Percentiles rank a stretch among this genome's conserved stretches.
phyloP scores from a whole-genome alignment of 2,329 filamentous ascomycete genomes.

The Thermothelomyces thermophilus region DNA sequence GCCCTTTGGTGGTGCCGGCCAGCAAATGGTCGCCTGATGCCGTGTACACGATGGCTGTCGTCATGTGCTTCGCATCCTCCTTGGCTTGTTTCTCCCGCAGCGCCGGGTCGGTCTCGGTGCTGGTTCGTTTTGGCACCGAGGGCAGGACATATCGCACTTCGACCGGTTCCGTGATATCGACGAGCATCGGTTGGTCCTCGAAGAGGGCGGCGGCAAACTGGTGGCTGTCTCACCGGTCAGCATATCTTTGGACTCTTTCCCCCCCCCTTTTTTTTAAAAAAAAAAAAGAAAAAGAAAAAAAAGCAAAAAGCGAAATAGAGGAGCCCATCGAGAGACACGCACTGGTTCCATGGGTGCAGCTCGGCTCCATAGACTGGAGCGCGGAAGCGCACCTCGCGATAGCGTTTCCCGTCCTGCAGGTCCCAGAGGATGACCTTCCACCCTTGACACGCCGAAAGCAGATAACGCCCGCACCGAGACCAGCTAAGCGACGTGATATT shows the following conservation, averaged over 20 bases:
- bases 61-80: slow-evolving; percentile 90
- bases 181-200: slow-evolving; percentile 84
- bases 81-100: slow-evolving; percentile 77
- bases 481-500: slow-evolving; percentile 94
- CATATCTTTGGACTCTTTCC: slow-evolving; percentile 23
- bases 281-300: no score
- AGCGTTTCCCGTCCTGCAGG: slow-evolving; percentile 59
- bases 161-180: slow-evolving; percentile 66
- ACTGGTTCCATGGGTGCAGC: slow-evolving; percentile 87
- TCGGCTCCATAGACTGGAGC: slow-evolving; percentile 95
- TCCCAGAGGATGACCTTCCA: slow-evolving; percentile 98
- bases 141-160: slow-evolving; percentile 72
- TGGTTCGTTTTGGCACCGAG: slow-evolving; percentile 70
- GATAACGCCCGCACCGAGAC: slow-evolving; percentile 84
- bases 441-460: slow-evolving; percentile 88
- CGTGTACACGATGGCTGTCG: slow-evolving; percentile 87
- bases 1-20: slow-evolving; percentile 89
- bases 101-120: slow-evolving; percentile 62
- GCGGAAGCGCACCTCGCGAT: slow-evolving; percentile 83
- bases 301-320: not conserved
- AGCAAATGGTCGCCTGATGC: slow-evolving; percentile 81
- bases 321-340: slow-evolving; percentile 41
- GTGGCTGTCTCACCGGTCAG: slow-evolving; percentile 46
- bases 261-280: no score
- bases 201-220: slow-evolving; percentile 88